Evolutionary conservation across 2,329 filamentous ascomycete genomes (phyloP).

Genomic region (Talaromyces sp.): DNA sequence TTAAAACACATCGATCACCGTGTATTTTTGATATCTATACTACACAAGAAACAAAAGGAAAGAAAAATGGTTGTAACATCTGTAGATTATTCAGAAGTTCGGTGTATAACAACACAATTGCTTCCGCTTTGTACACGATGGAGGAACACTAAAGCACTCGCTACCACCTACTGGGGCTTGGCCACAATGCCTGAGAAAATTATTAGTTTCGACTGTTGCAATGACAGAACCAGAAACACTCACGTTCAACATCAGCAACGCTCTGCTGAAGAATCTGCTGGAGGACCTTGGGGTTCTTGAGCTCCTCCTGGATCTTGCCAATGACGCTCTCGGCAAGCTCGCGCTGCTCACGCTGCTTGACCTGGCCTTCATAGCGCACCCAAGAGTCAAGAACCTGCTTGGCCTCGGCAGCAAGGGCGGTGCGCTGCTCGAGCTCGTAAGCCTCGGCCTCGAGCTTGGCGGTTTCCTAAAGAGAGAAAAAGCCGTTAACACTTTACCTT

Average conservation of each 20-base stretch:
- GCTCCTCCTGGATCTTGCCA: constrained; percentile 96
- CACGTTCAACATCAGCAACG: constrained; percentile 93
- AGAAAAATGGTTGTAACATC: constrained; percentile 14
- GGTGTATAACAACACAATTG: constrained; percentile 22
- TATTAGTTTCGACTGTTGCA: constrained; percentile 12
- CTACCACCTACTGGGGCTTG: constrained; percentile 34
- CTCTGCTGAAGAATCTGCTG: constrained; percentile 98
- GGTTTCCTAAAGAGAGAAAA: constrained; percentile 65
- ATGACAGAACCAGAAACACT: constrained; percentile 26
- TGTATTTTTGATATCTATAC: constrained; percentile 2
- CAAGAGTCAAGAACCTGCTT: constrained; percentile 95
- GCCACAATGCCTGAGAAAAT: constrained; percentile 29
- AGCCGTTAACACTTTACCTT: background rate
- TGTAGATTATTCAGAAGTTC: constrained; percentile 26
- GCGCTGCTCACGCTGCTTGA: constrained; percentile 97
- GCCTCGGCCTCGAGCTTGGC: constrained; percentile 92
- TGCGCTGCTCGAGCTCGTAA: constrained; percentile 95
- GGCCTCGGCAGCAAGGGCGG: constrained; percentile 83
- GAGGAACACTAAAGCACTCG: constrained; percentile 5
- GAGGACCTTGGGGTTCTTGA: constrained; percentile 94
- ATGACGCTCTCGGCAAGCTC: constrained; percentile 92
- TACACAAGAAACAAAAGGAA: constrained; percentile 12
- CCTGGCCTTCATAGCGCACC: constrained; percentile 97
- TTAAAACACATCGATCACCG: background rate
- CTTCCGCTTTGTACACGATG: constrained; percentile 37